Percentiles rank a stretch among this genome's conserved stretches.
Evolutionary conservation across 1,284 basidiomycete species (phyloP).

Genomic region (Heimioporus punctisporus): DNA sequence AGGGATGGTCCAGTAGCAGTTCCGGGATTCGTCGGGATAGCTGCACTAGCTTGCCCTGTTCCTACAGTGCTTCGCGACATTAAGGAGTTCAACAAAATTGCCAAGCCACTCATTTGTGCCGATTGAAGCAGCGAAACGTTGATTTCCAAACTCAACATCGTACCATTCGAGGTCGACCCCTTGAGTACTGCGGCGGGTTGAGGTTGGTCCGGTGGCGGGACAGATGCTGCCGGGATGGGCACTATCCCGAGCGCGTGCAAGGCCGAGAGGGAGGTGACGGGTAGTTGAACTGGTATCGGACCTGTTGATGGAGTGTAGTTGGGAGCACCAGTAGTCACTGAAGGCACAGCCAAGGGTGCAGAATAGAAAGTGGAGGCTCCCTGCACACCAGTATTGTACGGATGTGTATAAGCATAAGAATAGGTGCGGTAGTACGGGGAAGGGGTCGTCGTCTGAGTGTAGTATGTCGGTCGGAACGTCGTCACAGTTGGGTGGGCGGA

Average conservation of each 20-base stretch:
- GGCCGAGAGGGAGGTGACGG: constrained; percentile 67
- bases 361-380: constrained; percentile 28
- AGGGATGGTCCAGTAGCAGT: constrained; percentile 12
- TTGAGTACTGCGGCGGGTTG: constrained; percentile 71
- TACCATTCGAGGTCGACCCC: constrained; percentile 67
- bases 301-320: constrained; percentile 41
- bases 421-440: constrained; percentile 57
- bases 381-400: constrained; percentile 41
- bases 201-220: constrained; percentile 56
- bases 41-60: constrained; percentile 20
- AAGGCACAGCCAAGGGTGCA: constrained; percentile 31
- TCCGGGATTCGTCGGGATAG: constrained; percentile 8
- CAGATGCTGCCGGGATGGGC: constrained; percentile 61
- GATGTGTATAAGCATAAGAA: constrained; percentile 55
- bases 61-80: constrained; percentile 39
- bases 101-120: constrained; percentile 72
- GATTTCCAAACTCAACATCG: constrained; percentile 72
- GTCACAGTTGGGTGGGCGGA: constrained; percentile 31
- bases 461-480: constrained; percentile 37
- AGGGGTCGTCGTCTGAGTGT: constrained; percentile 38
- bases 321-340: constrained; percentile 27
- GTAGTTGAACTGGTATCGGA: constrained; percentile 75
- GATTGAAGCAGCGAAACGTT: constrained; percentile 71
- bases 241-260: constrained; percentile 72
- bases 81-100: constrained; percentile 68